A percentile compares a stretch with the other conserved stretches of the same genome.
Evolutionary conservation across 768 basidiomycete genomes (phyloP).

Genomic region (Sporobolomyces pararoseus): DNA sequence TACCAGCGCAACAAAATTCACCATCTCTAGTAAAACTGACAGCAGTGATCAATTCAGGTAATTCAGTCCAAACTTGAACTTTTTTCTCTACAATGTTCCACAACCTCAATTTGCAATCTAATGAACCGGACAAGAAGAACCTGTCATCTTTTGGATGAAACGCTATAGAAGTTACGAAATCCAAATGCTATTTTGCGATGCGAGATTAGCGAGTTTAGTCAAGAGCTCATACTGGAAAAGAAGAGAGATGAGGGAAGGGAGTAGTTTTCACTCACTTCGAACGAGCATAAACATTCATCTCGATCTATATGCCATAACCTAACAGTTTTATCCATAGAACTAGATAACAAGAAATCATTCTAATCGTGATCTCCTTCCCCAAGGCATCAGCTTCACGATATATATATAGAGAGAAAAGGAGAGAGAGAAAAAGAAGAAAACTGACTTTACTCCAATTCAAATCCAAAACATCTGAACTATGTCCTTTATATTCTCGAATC

Average conservation of each 20-base stretch:
- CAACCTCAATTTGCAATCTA: slow-evolving; percentile 45
- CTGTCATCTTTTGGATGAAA: slow-evolving; percentile 47
- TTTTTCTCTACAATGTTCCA: slow-evolving; percentile 46
- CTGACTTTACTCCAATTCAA: slow-evolving; percentile 47
- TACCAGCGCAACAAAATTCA: slow-evolving; percentile 40
- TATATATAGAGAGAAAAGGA: background rate
- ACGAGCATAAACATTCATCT: slow-evolving; percentile 44
- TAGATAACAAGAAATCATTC: slow-evolving; percentile 46
- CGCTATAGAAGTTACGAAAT: slow-evolving; percentile 46
- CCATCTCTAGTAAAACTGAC: slow-evolving; percentile 46
- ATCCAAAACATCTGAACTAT: slow-evolving; percentile 45
- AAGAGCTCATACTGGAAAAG: too few relatives aligned
- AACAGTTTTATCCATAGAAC: slow-evolving; percentile 47
- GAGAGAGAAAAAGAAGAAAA: background rate
- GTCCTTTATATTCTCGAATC: slow-evolving; percentile 41
- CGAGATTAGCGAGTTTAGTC: too few relatives aligned
- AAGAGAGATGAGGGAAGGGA: background rate
- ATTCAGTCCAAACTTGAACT: slow-evolving; percentile 43
- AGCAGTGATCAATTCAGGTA: slow-evolving; percentile 45
- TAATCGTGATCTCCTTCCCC: background rate
- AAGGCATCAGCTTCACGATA: background rate
- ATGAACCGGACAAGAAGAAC: slow-evolving; percentile 45
- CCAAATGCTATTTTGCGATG: slow-evolving; percentile 45
- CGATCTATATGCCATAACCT: slow-evolving; percentile 46
- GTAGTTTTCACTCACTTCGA: slow-evolving; percentile 29